Percentiles rank a stretch among this genome's conserved stretches.
Conservation (phyloP, 345 rosid species). For the Diplotaxis tenuifolia region DNA sequence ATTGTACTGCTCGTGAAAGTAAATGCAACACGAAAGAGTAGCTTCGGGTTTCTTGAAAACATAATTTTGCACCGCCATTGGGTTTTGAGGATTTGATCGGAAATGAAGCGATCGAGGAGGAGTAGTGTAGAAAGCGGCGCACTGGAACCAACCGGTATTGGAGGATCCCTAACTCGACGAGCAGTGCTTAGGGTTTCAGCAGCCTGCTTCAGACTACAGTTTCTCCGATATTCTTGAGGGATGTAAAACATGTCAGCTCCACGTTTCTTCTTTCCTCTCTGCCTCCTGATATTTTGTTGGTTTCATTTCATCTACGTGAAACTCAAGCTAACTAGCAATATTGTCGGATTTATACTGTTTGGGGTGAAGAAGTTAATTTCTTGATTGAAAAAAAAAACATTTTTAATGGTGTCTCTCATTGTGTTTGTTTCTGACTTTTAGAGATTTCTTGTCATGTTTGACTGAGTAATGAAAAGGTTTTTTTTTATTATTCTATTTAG, state of each 20-base stretch:
- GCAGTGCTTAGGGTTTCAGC: slow-evolving; percentile 72
- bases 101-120: slow-evolving; percentile 64
- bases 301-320: background rate
- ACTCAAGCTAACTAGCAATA: background rate
- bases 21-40: too few species aligned
- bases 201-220: slow-evolving; percentile 59
- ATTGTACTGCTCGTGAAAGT: too few species aligned
- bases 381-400: too few species aligned
- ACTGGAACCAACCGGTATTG: slow-evolving; percentile 74
- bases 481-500: too few species aligned
- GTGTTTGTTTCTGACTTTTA: too few species aligned
- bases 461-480: too few species aligned
- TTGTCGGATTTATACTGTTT: background rate
- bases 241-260: slow-evolving; percentile 58
- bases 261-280: background rate
- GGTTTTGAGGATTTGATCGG: too few species aligned
- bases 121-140: slow-evolving; percentile 66
- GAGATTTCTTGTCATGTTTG: too few species aligned
- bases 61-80: too few species aligned
- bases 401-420: too few species aligned
- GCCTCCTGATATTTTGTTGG: background rate
- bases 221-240: slow-evolving; percentile 73
- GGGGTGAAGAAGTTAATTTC: too few species aligned
- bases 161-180: slow-evolving; percentile 71
- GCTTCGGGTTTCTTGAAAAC: too few species aligned